Evolutionary conservation across 177 flowering plant species (phyloP), one percentile per base, ranked within the genome.

Genomic region (Vitis hybrid): DNA sequence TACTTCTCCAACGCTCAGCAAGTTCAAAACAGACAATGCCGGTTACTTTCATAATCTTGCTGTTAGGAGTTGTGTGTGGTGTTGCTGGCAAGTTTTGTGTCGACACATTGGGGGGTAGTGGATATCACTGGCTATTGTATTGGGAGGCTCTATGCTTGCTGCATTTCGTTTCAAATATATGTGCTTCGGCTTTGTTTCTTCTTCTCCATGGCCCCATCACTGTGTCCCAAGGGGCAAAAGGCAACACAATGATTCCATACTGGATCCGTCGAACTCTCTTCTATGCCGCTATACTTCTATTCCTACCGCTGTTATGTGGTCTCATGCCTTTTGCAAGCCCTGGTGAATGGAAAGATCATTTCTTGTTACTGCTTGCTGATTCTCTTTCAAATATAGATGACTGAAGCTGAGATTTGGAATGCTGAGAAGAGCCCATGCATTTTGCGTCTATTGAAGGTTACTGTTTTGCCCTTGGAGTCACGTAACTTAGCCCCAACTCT

Each of bases 21-120:
- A n/a, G 81, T 67, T 75, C 93, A 30, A 82, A 73, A 40, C 95
- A 86, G 70, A 74, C 84, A 11, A 89, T 88, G 92, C 98, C 98
- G 2, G 66, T 94, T 15, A 94, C 97, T 14, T 86, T 88, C 80
- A 81, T 95, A 60, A 68, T 95, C 58, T 65, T 96, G 77, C 79
- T 96, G 35, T 73, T 96, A 27, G 97, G 94, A 56, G 74, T 82
- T 58, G 81, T 56, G 15, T 91, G 97, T 73, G 97, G 99, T 59
- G 77, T 84, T 40, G 85, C 86, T 0, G 98, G 98, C 49, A 94
- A 89, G 82, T 62, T 96, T 62, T 96, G 99, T 68, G 83, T 96
- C 0, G 93, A 94, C 71, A 84, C 97, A 0, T 70, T 94, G 71
- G 98, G 98, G 13, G 99, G 98, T 10, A 85, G 79, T 49, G 99